phyloP scores from a whole-genome alignment of 192 early-diverging fungal species.

The Hyaloraphidium curvatum region DNA sequence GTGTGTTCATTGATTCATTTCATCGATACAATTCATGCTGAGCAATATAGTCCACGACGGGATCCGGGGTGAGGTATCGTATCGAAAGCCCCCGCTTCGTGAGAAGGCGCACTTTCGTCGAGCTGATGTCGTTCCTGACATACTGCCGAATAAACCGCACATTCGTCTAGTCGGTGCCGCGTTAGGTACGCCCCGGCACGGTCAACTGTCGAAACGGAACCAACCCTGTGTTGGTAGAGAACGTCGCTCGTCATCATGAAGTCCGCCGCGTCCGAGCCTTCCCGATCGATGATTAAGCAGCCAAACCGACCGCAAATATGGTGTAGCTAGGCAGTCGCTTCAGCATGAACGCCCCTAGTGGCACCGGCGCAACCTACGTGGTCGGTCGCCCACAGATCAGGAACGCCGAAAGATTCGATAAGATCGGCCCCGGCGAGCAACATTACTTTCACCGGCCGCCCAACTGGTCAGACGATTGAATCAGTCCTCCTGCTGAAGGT shows the following conservation, averaged over 20 bases:
- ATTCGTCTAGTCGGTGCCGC: no score
- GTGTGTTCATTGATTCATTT: no score
- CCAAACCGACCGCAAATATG: conserved; percentile 81
- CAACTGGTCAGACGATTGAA: no score
- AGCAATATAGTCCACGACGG: conserved; percentile 78
- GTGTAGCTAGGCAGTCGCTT: conserved; percentile 38
- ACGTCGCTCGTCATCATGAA: conserved; percentile 81
- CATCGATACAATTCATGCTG: conserved; percentile 66
- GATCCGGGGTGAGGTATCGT: conserved; percentile 80
- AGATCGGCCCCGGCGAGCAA: conserved; percentile 91
- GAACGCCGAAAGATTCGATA: conserved; percentile 85
- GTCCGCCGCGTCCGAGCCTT: conserved; percentile 81
- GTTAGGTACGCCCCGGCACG: no score
- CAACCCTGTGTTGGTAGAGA: conserved; percentile 64
- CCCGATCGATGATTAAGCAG: conserved; percentile 87
- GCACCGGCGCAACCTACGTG: conserved; percentile 43
- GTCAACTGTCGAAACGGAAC: conserved; percentile 15
- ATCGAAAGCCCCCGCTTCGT: conserved; percentile 84
- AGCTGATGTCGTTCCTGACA: conserved; percentile 95
- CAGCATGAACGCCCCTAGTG: background rate
- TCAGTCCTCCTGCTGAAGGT: no score
- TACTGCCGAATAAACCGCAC: conserved; percentile 88
- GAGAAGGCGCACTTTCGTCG: conserved; percentile 92
- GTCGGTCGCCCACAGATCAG: conserved; percentile 63
- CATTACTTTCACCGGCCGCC: no score